Conservation (phyloP, 345 rosid genomes). For the Firmiana major region DNA sequence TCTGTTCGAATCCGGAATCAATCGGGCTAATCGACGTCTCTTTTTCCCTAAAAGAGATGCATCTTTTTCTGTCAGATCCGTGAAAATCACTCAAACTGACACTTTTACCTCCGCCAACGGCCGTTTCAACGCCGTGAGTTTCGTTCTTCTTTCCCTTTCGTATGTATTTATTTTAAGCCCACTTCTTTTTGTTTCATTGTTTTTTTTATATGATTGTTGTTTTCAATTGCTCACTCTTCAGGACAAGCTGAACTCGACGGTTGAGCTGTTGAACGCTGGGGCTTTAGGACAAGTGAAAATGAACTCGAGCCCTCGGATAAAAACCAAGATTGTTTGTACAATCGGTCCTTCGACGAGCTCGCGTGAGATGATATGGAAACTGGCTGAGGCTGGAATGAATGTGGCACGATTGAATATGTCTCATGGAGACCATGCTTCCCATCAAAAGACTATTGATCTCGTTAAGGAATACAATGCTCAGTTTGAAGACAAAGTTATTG, state of each 20-base stretch:
- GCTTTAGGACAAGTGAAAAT: constrained; percentile 29
- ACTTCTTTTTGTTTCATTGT: neutral
- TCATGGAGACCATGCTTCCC: constrained; percentile 94
- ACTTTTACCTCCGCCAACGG: constrained; percentile 35
- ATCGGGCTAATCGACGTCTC: constrained; percentile 13
- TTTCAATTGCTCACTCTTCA: neutral
- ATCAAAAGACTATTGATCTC: constrained; percentile 76
- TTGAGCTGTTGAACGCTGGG: constrained; percentile 29
- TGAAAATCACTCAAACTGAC: constrained; percentile 14
- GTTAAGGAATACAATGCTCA: constrained; percentile 90
- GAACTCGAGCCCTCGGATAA: constrained; percentile 44
- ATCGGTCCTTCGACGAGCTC: constrained; percentile 96
- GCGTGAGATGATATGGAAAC: constrained; percentile 94
- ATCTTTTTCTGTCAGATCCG: constrained; percentile 41
- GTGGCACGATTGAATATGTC: constrained; percentile 97
- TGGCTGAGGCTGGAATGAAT: constrained; percentile 89
- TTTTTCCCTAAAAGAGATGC: constrained; percentile 13
- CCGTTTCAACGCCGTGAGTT: constrained; percentile 43
- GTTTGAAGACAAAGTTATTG: constrained; percentile 69
- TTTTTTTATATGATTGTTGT: constrained; percentile 5
- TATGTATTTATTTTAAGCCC: neutral
- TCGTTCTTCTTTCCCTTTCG: neutral
- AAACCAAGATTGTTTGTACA: constrained; percentile 92
- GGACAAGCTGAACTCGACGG: constrained; percentile 35
- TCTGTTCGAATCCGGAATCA: constrained; percentile 16